Conservation (phyloP, 345 rosid species). For the Boechera retrofracta region DNA sequence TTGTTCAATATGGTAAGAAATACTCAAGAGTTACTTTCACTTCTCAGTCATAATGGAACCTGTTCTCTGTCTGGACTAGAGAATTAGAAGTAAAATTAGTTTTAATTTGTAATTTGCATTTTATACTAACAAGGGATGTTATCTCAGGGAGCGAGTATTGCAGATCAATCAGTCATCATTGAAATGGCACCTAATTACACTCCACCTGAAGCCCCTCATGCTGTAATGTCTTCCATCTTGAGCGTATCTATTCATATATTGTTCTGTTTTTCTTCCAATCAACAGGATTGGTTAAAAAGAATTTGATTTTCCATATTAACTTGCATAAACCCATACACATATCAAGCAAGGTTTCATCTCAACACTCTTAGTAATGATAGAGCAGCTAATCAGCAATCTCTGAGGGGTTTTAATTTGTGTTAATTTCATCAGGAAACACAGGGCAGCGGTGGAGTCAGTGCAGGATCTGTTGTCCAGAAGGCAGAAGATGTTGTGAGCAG, state of each 20-base stretch:
- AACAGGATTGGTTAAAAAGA: background rate
- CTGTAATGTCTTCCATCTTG: constrained; percentile 53
- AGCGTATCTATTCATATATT: background rate
- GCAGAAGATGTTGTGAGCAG: constrained; percentile 92
- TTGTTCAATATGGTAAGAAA: background rate
- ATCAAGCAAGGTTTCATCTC: background rate
- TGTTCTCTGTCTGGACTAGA: constrained; percentile 8
- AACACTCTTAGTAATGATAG: background rate
- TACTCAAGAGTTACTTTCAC: constrained; percentile 7
- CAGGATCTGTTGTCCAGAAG: constrained; percentile 67
- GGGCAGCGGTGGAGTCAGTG: constrained; percentile 45
- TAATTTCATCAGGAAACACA: constrained; percentile 50
- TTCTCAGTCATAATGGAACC: background rate
- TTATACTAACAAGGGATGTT: constrained; percentile 22
- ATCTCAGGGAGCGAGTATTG: constrained; percentile 82
- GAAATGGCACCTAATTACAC: constrained; percentile 72
- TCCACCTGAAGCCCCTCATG: constrained; percentile 53
- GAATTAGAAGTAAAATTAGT: background rate
- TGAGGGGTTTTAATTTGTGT: background rate
- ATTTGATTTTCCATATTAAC: background rate
- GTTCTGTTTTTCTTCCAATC: background rate
- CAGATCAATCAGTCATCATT: constrained; percentile 71
- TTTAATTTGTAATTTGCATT: constrained; percentile 5
- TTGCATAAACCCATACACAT: background rate
- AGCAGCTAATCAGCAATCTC: constrained; percentile 9